Percentiles rank a stretch among this genome's conserved stretches.
These are phyloP conservation scores for Microglena sp. DNA, from an alignment of 139 green algal genomes.

Conservation along the genomic window DNA sequence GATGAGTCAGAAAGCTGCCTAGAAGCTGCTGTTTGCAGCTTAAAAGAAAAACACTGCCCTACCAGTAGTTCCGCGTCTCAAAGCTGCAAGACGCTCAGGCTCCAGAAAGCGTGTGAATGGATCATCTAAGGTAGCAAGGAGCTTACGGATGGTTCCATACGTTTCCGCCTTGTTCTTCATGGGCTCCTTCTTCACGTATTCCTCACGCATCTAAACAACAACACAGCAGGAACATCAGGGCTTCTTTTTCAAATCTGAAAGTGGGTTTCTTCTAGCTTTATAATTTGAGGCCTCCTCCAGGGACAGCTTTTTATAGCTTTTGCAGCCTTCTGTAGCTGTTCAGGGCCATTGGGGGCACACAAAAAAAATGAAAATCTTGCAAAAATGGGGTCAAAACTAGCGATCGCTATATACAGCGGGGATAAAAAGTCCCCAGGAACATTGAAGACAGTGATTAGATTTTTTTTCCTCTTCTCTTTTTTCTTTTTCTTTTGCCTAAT, in stretches of 20 bases:
- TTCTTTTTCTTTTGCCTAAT: too few relatives aligned
- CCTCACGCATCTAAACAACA: slow-evolving; percentile 44
- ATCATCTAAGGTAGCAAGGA: slow-evolving; percentile 76
- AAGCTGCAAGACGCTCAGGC: slow-evolving; percentile 52
- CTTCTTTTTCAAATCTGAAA: too few relatives aligned
- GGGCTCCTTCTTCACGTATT: slow-evolving; percentile 45
- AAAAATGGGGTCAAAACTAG: too few relatives aligned
- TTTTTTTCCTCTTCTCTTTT: too few relatives aligned
- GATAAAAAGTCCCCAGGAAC: too few relatives aligned
- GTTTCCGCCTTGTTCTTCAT: slow-evolving; percentile 64
- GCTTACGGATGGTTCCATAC: slow-evolving; percentile 74
- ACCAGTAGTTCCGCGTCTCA: slow-evolving; percentile 47
- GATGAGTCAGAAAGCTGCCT: too few relatives aligned
- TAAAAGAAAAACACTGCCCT: too few relatives aligned
- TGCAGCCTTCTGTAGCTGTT: background rate
- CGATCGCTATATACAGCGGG: too few relatives aligned
- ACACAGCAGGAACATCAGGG: background rate
- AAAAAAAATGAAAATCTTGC: too few relatives aligned
- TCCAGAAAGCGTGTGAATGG: slow-evolving; percentile 94
- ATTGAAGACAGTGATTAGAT: too few relatives aligned
- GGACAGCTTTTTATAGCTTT: background rate
- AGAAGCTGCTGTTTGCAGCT: too few relatives aligned
- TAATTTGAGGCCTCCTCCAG: background rate
- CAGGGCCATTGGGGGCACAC: background rate
- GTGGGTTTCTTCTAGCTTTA: slow-evolving; percentile 2